Percentiles rank a stretch among this genome's conserved stretches.
These are phyloP conservation scores for Terana coerulea DNA, from an alignment of 768 basidiomycete species.

Conservation along the genomic window DNA sequence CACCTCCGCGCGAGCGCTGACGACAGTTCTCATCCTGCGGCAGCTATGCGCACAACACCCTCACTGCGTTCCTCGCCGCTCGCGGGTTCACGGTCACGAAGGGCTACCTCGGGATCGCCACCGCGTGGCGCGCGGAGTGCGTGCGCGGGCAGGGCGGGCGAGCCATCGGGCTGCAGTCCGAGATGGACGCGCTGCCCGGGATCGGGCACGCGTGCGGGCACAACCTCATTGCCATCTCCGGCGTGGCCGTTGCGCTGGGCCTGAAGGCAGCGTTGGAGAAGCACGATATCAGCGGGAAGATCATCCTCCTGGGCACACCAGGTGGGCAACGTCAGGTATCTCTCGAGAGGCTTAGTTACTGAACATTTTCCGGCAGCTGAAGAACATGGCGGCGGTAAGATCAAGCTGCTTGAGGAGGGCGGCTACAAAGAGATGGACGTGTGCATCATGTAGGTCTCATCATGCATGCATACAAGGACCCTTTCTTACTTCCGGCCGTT, in stretches of 20 bases:
- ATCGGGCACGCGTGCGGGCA: slow-evolving; percentile 74
- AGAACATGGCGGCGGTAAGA: slow-evolving; percentile 77
- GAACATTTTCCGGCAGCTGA: slow-evolving; percentile 47
- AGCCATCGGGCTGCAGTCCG: slow-evolving; percentile 74
- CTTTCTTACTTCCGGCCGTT: not conserved
- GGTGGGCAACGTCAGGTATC: slow-evolving; percentile 18
- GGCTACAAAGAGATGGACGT: slow-evolving; percentile 80
- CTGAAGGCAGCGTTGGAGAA: slow-evolving; percentile 64
- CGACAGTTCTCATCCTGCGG: not conserved
- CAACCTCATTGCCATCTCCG: slow-evolving; percentile 78
- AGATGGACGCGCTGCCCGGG: slow-evolving; percentile 62
- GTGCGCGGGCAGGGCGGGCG: slow-evolving; percentile 53
- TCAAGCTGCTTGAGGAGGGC: slow-evolving; percentile 66
- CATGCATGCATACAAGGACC: not conserved
- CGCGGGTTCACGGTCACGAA: slow-evolving; percentile 70
- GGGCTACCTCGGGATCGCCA: slow-evolving; percentile 66
- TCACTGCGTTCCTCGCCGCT: slow-evolving; percentile 62
- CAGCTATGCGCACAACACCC: slow-evolving; percentile 69
- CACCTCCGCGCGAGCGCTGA: not conserved
- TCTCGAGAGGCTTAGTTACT: not conserved
- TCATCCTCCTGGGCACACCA: slow-evolving; percentile 77
- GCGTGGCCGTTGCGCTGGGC: slow-evolving; percentile 70
- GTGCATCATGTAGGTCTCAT: slow-evolving; percentile 59
- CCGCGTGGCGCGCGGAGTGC: slow-evolving; percentile 78
- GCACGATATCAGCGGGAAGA: slow-evolving; percentile 59